Conservation (phyloP, 2,329 filamentous ascomycete genomes). For the Cryphonectria parasitica region DNA sequence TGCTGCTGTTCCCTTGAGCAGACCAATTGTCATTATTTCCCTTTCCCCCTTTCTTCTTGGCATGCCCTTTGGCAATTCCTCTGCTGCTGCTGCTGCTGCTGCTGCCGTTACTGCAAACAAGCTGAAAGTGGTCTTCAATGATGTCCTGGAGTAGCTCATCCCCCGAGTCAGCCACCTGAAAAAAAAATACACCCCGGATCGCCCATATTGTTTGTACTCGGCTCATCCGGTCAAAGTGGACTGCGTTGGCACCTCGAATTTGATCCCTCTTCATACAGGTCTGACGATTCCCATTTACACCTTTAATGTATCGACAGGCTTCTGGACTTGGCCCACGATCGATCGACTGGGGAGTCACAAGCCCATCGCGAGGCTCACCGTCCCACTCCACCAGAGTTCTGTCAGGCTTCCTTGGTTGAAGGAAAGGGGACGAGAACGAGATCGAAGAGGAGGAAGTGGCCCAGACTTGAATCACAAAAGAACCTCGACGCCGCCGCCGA, state of each 20-base stretch:
- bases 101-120: background rate
- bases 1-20: background rate
- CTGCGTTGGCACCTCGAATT: background rate
- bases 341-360: conserved; percentile 35
- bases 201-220: background rate
- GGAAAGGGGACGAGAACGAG: too few relatives aligned
- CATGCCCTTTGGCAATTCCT: background rate
- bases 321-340: conserved; percentile 30
- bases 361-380: conserved; percentile 15
- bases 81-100: background rate
- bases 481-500: background rate
- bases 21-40: background rate
- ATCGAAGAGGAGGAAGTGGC: background rate
- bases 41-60: background rate
- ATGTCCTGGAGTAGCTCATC: background rate
- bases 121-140: background rate
- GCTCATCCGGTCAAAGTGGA: background rate
- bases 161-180: background rate
- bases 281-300: conserved; percentile 6
- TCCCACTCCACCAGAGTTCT: background rate
- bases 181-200: background rate
- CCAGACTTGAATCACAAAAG: too few relatives aligned
- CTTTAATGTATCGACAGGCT: conserved; percentile 34
- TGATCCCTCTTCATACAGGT: background rate
- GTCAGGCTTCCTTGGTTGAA: conserved; percentile 8